These are phyloP conservation scores for Domatiomyces globalis DNA, from an alignment of 2,329 filamentous ascomycete genomes.

Conservation along the genomic window DNA sequence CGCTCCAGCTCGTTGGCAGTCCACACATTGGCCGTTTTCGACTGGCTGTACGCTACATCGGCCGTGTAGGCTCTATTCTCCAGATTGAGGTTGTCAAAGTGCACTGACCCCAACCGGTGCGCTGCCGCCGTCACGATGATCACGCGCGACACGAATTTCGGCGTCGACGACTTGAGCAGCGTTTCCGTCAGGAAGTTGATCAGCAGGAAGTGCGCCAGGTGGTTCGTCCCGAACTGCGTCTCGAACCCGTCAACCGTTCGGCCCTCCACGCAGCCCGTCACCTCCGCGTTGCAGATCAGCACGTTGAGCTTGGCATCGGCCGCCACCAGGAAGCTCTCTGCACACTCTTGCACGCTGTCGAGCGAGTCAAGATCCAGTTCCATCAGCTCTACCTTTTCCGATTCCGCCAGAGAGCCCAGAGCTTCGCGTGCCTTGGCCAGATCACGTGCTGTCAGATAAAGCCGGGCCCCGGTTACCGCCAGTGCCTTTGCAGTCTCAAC, in stretches of 20 bases:
- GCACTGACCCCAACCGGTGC: constrained; percentile 26
- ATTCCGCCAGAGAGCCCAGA: constrained; percentile 16
- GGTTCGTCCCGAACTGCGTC: constrained; percentile 39
- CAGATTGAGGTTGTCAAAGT: constrained; percentile 30
- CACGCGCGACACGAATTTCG: constrained; percentile 32
- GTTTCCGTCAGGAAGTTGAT: constrained; percentile 36
- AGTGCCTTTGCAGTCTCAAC: constrained; percentile 29
- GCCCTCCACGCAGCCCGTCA: constrained; percentile 28
- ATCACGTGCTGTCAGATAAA: constrained; percentile 27
- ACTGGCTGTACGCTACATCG: constrained; percentile 31
- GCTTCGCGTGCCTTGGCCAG: constrained; percentile 22
- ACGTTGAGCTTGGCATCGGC: constrained; percentile 22
- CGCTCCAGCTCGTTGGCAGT: constrained; percentile 38
- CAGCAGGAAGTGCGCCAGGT: constrained; percentile 41
- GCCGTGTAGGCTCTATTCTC: constrained; percentile 23
- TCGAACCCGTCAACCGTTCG: constrained; percentile 36
- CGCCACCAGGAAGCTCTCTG: constrained; percentile 16
- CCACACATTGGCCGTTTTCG: constrained; percentile 38
- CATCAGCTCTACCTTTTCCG: constrained; percentile 21
- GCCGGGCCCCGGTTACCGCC: constrained; percentile 24
- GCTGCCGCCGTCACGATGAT: constrained; percentile 32
- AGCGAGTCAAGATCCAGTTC: constrained; percentile 24
- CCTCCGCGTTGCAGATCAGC: constrained; percentile 33
- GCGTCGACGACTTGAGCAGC: constrained; percentile 27
- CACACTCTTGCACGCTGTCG: constrained; percentile 21